These are phyloP conservation scores for Lepidium africanum DNA, from an alignment of 345 rosid genomes.

Conservation along the genomic window DNA sequence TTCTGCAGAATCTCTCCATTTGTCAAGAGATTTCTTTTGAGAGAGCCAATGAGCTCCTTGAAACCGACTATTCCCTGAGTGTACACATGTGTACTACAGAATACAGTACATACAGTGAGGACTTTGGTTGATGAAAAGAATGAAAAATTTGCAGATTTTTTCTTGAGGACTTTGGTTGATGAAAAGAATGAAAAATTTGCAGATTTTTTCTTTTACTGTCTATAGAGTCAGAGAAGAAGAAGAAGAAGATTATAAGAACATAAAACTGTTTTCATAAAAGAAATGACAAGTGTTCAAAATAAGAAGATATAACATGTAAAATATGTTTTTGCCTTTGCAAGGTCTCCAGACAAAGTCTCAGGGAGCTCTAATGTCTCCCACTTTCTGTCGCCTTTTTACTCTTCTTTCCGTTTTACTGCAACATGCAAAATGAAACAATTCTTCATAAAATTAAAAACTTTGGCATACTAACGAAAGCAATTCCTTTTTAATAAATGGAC, in stretches of 20 bases:
- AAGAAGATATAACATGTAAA: slow-evolving; percentile 22
- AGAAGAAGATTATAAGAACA: slow-evolving; percentile 11
- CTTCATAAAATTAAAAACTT: neutral
- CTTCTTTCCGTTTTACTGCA: slow-evolving; percentile 20
- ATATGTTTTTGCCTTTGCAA: slow-evolving; percentile 15
- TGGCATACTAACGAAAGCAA: neutral
- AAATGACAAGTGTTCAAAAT: slow-evolving; percentile 23
- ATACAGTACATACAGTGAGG: neutral
- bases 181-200: slow-evolving; percentile 7
- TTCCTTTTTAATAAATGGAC: neutral
- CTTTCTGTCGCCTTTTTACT: neutral
- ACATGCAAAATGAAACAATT: neutral
- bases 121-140: neutral
- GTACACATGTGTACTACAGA: neutral
- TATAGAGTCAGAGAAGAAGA: slow-evolving; percentile 19
- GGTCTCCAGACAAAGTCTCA: slow-evolving; percentile 20
- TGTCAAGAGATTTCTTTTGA: neutral
- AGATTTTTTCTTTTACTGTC: slow-evolving; percentile 12
- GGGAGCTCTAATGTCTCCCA: slow-evolving; percentile 23
- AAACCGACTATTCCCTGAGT: neutral
- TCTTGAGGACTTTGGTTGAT: neutral
- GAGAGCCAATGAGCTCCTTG: neutral
- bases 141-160: slow-evolving; percentile 2
- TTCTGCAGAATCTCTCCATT: neutral
- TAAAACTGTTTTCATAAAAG: slow-evolving; percentile 8